phyloP scores from a whole-genome alignment of 805 yeast species.

The Candida morakotiae region DNA sequence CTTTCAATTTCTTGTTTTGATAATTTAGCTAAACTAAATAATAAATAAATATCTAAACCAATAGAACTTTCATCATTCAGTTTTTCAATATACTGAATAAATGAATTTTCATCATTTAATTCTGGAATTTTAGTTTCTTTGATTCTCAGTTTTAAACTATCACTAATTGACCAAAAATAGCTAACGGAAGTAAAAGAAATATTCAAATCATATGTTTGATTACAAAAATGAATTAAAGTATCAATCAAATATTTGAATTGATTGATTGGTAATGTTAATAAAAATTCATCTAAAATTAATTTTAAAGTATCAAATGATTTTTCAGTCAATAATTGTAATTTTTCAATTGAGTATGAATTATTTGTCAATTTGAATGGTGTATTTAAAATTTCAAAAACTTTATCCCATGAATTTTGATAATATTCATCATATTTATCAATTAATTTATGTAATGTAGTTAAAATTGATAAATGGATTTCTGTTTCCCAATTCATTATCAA shows the following conservation, averaged over 20 bases:
- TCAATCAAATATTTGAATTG: conserved; percentile 66
- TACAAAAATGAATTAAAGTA: conserved; percentile 65
- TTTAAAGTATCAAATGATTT: conserved; percentile 81
- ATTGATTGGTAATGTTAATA: conserved; percentile 64
- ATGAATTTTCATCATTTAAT: conserved; percentile 4
- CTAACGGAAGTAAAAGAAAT: conserved; percentile 89
- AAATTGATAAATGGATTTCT: conserved; percentile 58
- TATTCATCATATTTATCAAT: conserved; percentile 73
- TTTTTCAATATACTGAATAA: conserved; percentile 7
- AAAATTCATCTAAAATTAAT: conserved; percentile 79
- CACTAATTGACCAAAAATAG: conserved; percentile 89
- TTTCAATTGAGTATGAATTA: conserved; percentile 39
- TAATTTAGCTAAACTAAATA: conserved; percentile 58
- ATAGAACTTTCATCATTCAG: conserved; percentile 6
- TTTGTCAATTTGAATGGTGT: conserved; percentile 48
- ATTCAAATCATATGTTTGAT: conserved; percentile 71
- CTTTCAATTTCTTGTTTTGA: conserved; percentile 51
- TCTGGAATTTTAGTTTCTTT: not conserved
- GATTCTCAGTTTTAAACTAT: conserved; percentile 41
- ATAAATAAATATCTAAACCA: conserved; percentile 36
- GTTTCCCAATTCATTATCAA: conserved; percentile 55
- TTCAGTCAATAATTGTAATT: conserved; percentile 49
- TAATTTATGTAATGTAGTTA: conserved; percentile 66
- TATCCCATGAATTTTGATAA: conserved; percentile 63
- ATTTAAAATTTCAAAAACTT: conserved; percentile 58